A percentile compares a stretch with the other conserved stretches of the same genome.
phyloP scores from a whole-genome alignment of 2,329 filamentous ascomycete genomes.

The Pseudophaeomoniella oleicola region DNA sequence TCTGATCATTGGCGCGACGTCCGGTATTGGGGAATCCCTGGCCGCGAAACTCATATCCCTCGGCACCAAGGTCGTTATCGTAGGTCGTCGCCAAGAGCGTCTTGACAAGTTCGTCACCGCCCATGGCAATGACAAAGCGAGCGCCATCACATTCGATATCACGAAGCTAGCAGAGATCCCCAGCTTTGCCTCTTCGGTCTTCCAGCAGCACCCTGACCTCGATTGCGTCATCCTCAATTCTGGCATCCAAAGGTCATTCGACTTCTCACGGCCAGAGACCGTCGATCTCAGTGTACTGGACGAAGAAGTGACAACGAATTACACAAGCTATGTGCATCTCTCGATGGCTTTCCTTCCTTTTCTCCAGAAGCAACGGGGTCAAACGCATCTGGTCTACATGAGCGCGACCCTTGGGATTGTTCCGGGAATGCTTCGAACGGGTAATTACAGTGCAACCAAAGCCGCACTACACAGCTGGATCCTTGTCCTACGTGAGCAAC shows the following conservation, averaged over 20 bases:
- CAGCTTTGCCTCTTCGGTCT: conserved; percentile 15
- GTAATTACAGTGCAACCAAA: conserved; percentile 38
- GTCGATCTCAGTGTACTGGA: conserved; percentile 26
- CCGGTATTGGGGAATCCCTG: conserved; percentile 38
- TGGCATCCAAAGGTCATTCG: conserved; percentile 34
- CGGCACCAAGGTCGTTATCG: conserved; percentile 38
- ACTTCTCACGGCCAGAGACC: conserved; percentile 31
- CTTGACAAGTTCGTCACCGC: conserved; percentile 33
- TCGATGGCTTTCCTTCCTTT: conserved; percentile 33
- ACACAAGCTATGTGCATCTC: conserved; percentile 30
- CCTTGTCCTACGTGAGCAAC: conserved; percentile 29
- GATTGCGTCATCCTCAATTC: conserved; percentile 45
- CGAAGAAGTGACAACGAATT: conserved; percentile 33
- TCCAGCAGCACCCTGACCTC: conserved; percentile 30
- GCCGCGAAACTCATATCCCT: conserved; percentile 31
- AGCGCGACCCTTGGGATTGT: conserved; percentile 32
- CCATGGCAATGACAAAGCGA: conserved; percentile 28
- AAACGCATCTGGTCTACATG: conserved; percentile 21
- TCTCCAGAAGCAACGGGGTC: conserved; percentile 16
- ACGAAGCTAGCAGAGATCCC: conserved; percentile 19
- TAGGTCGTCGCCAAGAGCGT: conserved; percentile 38
- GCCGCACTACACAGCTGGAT: conserved; percentile 36
- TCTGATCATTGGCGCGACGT: conserved; percentile 40
- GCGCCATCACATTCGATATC: conserved; percentile 31
- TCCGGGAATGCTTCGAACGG: conserved; percentile 30